Percentiles rank a stretch among this genome's conserved stretches.
These are phyloP conservation scores for Apophysomyces trapeziformis DNA, from an alignment of 371 early-diverging fungal genomes.

Conservation along the genomic window DNA sequence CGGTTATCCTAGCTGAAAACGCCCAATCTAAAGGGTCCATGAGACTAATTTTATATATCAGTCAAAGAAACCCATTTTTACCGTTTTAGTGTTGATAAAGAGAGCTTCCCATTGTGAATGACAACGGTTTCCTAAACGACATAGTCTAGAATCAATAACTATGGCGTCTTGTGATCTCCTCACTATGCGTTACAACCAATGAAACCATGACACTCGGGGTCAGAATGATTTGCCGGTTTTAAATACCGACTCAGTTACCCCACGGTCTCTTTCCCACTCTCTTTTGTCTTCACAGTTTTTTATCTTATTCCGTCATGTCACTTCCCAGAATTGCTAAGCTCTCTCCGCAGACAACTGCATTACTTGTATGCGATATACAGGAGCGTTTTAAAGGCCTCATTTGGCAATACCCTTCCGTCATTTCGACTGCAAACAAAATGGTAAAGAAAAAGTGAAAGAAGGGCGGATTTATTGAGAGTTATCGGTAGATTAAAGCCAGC, in stretches of 20 bases:
- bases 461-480: background rate
- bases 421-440: conserved; percentile 91
- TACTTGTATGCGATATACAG: conserved; percentile 95
- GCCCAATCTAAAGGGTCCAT: no score
- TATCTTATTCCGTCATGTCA: conserved; percentile 27
- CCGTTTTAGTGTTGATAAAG: no score
- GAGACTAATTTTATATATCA: no score
- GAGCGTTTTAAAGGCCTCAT: conserved; percentile 84
- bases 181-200: background rate
- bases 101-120: no score
- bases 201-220: background rate
- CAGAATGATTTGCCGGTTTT: background rate
- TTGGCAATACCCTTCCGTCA: conserved; percentile 79
- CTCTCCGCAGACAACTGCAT: conserved; percentile 73
- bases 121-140: no score
- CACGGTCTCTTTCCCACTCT: background rate
- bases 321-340: conserved; percentile 41
- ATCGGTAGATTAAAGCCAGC: conserved; percentile 61
- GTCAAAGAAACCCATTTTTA: no score
- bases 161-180: background rate
- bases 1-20: no score
- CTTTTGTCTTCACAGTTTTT: background rate
- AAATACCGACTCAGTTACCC: background rate
- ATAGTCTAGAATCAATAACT: no score
- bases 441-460: conserved; percentile 36